Percentiles rank a stretch among this genome's conserved stretches.
phyloP scores from a whole-genome alignment of 768 basidiomycete genomes.

The Gyrodon lividus region DNA sequence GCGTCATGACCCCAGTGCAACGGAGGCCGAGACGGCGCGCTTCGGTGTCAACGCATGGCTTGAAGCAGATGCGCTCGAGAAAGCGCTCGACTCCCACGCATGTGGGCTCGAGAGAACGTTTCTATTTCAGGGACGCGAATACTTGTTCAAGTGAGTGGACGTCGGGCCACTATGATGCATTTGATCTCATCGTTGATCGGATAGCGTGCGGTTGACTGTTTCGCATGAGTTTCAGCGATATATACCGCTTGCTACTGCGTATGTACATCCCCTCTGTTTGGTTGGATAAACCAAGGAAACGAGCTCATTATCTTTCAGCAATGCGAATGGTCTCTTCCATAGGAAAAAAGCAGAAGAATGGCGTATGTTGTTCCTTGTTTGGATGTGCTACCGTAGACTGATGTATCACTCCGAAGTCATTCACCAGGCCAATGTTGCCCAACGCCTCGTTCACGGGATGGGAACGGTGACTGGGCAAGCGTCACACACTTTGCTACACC shows the following conservation, averaged over 20 bases:
- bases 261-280: constrained; percentile 20
- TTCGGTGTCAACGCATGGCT: constrained; percentile 71
- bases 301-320: constrained; percentile 29
- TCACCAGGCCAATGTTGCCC: constrained; percentile 59
- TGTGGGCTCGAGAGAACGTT: constrained; percentile 68
- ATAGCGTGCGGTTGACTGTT: constrained; percentile 69
- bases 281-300: not conserved
- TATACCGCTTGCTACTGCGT: constrained; percentile 60
- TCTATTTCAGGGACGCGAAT: constrained; percentile 70
- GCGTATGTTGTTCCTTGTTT: constrained; percentile 44
- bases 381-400: constrained; percentile 2
- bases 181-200: constrained; percentile 1
- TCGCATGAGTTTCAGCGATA: constrained; percentile 67
- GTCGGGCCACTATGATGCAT: not conserved
- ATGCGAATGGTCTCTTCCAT: constrained; percentile 47
- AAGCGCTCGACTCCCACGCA: constrained; percentile 58
- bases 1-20: constrained; percentile 40
- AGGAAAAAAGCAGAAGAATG: constrained; percentile 63
- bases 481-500: constrained; percentile 46
- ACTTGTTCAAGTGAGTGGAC: constrained; percentile 67
- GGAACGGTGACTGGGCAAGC: constrained; percentile 56
- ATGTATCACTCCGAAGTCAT: constrained; percentile 40
- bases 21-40: constrained; percentile 52
- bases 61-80: constrained; percentile 66
- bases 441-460: constrained; percentile 58